Conservation (phyloP, 129 eudicot species). For the Artemisia annua region DNA sequence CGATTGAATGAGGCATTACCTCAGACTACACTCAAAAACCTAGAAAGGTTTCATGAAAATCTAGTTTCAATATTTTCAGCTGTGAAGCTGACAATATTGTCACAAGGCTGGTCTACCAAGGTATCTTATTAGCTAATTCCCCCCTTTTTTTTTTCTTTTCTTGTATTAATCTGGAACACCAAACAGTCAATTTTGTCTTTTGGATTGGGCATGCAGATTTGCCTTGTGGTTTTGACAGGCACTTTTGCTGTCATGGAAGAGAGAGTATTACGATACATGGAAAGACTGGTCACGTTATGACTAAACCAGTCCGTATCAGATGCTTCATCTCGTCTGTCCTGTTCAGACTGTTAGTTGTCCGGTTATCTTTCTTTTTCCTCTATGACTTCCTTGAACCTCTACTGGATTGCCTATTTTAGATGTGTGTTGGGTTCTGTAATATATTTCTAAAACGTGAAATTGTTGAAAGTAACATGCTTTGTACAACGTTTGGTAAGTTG, state of each 20-base stretch:
- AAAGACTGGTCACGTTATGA: slow-evolving; percentile 8
- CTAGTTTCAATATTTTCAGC: slow-evolving; percentile 16
- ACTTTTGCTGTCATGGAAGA: slow-evolving; percentile 22
- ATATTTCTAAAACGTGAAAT: no score
- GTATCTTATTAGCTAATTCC: slow-evolving; percentile 20
- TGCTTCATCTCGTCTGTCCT: slow-evolving; percentile 29
- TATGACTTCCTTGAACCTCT: slow-evolving; percentile 2
- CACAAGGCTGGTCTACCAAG: slow-evolving; percentile 30
- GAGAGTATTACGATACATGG: slow-evolving; percentile 24
- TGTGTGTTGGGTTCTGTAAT: background rate
- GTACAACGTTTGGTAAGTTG: no score
- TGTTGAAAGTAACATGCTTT: no score
- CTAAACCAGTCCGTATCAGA: slow-evolving; percentile 19
- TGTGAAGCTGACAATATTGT: slow-evolving; percentile 27
- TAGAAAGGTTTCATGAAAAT: slow-evolving; percentile 22
- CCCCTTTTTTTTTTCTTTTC: background rate
- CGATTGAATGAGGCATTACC: slow-evolving; percentile 21
- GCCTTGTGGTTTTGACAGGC: slow-evolving; percentile 26
- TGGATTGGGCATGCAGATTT: slow-evolving; percentile 30
- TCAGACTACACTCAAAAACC: slow-evolving; percentile 23
- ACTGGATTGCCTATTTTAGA: background rate
- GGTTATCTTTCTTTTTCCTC: slow-evolving; percentile 21
- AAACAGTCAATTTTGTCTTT: slow-evolving; percentile 15
- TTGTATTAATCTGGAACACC: slow-evolving; percentile 3
- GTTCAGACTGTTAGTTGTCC: slow-evolving; percentile 21